Conservation (phyloP, 2,329 filamentous ascomycete genomes). For the Sporothrix protearum region DNA sequence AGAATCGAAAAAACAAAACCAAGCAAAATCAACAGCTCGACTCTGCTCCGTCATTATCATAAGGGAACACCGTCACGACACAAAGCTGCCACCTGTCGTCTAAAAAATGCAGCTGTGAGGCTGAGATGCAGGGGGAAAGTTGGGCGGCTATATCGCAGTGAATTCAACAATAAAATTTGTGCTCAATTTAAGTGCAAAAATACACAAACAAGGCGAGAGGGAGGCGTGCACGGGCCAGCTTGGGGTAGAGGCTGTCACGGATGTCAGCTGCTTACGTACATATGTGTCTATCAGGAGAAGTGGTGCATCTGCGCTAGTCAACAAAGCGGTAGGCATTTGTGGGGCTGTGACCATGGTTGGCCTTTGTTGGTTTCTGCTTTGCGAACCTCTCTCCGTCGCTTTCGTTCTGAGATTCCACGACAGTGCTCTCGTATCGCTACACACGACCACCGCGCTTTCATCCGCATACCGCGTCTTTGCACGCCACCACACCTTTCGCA, state of each 20-base stretch:
- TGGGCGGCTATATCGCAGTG: background rate
- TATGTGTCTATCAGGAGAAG: background rate
- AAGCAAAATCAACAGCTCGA: too few relatives aligned
- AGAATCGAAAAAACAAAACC: background rate
- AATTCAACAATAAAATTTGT: background rate
- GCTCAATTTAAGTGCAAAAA: background rate
- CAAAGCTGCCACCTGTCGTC: background rate
- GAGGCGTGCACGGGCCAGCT: conserved; percentile 6
- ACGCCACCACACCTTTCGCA: background rate
- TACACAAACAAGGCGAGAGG: background rate
- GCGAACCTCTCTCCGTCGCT: background rate
- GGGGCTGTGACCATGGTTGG: conserved; percentile 2
- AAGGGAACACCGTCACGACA: background rate
- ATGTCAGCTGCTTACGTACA: background rate
- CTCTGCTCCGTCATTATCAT: too few relatives aligned
- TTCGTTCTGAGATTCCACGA: conserved; percentile 5
- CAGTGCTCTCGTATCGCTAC: background rate
- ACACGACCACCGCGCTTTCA: background rate
- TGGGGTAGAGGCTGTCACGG: background rate
- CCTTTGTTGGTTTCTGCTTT: conserved; percentile 21
- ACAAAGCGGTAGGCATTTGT: background rate
- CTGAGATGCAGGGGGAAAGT: conserved; percentile 2
- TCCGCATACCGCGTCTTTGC: background rate
- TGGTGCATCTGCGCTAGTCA: background rate
- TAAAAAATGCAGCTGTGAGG: conserved; percentile 5